Base-by-base conservation (phyloP, 73 alveolate species). In the Diophrys appendiculata region DNA sequence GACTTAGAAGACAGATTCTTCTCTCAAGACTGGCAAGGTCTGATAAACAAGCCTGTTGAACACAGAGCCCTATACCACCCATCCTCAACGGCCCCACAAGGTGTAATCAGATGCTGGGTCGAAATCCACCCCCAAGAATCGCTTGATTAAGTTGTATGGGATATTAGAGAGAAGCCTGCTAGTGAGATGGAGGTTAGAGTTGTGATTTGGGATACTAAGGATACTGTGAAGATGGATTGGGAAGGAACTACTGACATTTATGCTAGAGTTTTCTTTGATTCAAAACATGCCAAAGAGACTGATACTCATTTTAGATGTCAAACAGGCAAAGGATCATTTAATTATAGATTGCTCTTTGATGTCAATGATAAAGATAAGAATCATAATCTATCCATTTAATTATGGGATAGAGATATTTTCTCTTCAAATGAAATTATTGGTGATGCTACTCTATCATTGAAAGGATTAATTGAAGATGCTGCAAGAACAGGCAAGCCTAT, bases 1-100 rank as follows among this genome's bases (percentile, higher is more conserved):
- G 99, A 97, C 77, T 82, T 97, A 43, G 99, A 97, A 81, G 99
- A 97, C 86, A 88, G 99, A 88, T 97, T 81, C 93, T 97, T 93
- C 82, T 87, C 95, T 33, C 84, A 88, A 11, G 95, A 96, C 78
- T 97, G 98, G 98, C 92, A 97, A 79, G 64, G 91, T 53, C 35
- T 96, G 35, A 89, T 88, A 73, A 78, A 95, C 83, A 90, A 95
- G 72, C 99, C 99, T 29, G 93, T 97, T 65, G 99, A 97, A 84
- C 53, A 81, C 81, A 30, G 97, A 78, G 89, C 83, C 65, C 52
- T 88, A 68, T 88, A 88, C 71, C 88, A 88, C 77, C 82, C 86
- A 8, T 83, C 82, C 60, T 69, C 78, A 33, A 82, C 74, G 69
- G 78, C 52, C 1, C 43, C 88, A 31, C 95, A 88, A 68, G 95